Conservation (phyloP, 352 stramenopile genomes). For the Elongisporangium anandrum region DNA sequence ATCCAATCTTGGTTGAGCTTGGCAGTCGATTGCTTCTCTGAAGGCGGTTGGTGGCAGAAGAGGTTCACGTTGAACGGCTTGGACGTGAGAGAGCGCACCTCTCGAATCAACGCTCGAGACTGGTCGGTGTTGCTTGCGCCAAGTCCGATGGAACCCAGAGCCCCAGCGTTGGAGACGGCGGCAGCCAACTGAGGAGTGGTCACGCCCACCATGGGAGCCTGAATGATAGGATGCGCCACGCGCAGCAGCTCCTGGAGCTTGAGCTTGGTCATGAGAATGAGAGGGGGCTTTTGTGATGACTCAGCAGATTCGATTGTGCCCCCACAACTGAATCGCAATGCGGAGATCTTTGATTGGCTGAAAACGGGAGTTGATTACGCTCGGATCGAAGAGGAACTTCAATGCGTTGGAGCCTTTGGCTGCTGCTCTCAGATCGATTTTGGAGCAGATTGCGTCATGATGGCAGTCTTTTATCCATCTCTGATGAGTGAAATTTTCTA, state of each 20-base stretch:
- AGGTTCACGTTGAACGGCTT: conserved; percentile 57
- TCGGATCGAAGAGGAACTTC: too few relatives aligned
- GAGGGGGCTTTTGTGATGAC: background rate
- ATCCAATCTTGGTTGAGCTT: conserved; percentile 24
- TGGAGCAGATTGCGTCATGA: too few relatives aligned
- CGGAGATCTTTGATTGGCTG: background rate
- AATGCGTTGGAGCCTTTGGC: too few relatives aligned
- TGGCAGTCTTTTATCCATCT: too few relatives aligned
- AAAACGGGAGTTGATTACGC: background rate
- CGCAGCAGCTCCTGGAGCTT: conserved; percentile 18
- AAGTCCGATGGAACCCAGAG: conserved; percentile 45
- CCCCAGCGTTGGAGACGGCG: conserved; percentile 32
- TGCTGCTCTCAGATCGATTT: too few relatives aligned
- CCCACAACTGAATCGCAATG: background rate
- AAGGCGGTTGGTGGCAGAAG: conserved; percentile 39
- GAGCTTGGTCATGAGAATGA: conserved; percentile 11
- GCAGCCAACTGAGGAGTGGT: conserved; percentile 30
- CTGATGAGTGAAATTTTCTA: too few relatives aligned
- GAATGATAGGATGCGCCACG: conserved; percentile 23
- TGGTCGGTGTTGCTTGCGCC: conserved; percentile 18
- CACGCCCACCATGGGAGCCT: conserved; percentile 50
- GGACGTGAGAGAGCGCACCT: conserved; percentile 20
- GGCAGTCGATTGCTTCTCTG: conserved; percentile 4
- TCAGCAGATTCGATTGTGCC: background rate
- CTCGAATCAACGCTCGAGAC: conserved; percentile 24